Evolutionary conservation across 2,329 filamentous ascomycete genomes (phyloP), one percentile per base, ranked within the genome.

Genomic region (Arthrinium phaeospermum): DNA sequence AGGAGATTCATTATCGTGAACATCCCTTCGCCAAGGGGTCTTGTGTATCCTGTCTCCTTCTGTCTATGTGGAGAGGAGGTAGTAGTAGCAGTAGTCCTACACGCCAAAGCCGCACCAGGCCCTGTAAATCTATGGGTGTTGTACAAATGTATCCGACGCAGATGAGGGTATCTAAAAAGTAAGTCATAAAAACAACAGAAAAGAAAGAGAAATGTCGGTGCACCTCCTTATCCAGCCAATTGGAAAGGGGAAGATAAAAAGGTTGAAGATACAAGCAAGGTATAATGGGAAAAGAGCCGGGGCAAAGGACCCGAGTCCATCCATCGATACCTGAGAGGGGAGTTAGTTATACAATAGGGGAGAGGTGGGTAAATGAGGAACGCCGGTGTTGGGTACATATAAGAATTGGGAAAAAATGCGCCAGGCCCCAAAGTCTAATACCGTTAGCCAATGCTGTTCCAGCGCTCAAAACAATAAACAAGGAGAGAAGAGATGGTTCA

Each of bases 321-420:
- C 57, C 7, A 41, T 37, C 34, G 3, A 7, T 22, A 34, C 13
- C 24, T n/a, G 14, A 41, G 57, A 64, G 57, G 19, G n/a, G 34
- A 41, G 34, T 64, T 64, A 22, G 10, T 22, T 37, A 34, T 14
- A 13, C n/a, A 19, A 41, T 41, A 41, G 57, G 53, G 30, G 57
- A 64, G 57, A 24, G 53, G 30, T 34, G 46, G 37, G 37, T 10
- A 41, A 10, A 41, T 41, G 7, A 7, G 37, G 37, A 10, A 41
- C 37, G 37, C 7, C 37, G 10, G 37, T 41, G 10, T 41, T n/a
- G 57, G 19, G 53, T 61, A 61, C 44, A 4, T 30, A 30, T 19
- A 4, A 57, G 16, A 27, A 34, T 57, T 57, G 57, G 57, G 34
- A 64, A 64, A 41, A 64, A 64, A 41, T 64, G 57, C 57, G 57